Evolutionary conservation across 2,329 filamentous ascomycete genomes (phyloP).

Genomic region (Alternaria gansuensis): DNA sequence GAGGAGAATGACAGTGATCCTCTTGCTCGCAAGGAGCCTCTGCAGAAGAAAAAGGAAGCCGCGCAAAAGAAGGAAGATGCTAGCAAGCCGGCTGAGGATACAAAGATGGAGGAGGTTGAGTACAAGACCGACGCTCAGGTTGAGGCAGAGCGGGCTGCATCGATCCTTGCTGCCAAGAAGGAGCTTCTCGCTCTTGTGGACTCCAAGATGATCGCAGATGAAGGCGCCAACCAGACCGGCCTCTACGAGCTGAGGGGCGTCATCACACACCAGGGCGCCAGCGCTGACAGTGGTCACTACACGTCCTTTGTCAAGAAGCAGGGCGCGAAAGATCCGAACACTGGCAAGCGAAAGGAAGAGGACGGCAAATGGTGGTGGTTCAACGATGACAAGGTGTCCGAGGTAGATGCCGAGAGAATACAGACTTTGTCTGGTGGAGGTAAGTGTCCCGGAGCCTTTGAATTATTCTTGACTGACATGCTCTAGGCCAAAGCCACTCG

Average conservation of each 20-base stretch:
- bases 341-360: slow-evolving; percentile 79
- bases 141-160: slow-evolving; percentile 81
- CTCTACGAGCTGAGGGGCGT: slow-evolving; percentile 94
- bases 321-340: slow-evolving; percentile 73
- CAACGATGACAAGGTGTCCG: slow-evolving; percentile 96
- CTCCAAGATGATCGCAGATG: slow-evolving; percentile 76
- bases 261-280: slow-evolving; percentile 95
- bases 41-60: slow-evolving; percentile 61
- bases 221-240: slow-evolving; percentile 89
- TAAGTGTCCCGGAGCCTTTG: slow-evolving; percentile 49
- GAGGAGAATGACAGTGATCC: slow-evolving; percentile 61
- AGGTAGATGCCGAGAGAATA: slow-evolving; percentile 91
- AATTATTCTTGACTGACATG: slow-evolving; percentile 26
- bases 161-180: slow-evolving; percentile 82
- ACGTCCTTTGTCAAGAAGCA: slow-evolving; percentile 97
- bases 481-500: slow-evolving; percentile 74
- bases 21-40: slow-evolving; percentile 58
- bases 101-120: slow-evolving; percentile 73
- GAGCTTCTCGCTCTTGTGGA: slow-evolving; percentile 83
- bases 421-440: slow-evolving; percentile 88
- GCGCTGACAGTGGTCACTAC: slow-evolving; percentile 97
- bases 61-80: slow-evolving; percentile 61
- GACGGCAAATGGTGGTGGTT: slow-evolving; percentile 99
- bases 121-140: slow-evolving; percentile 96
- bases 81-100: slow-evolving; percentile 63